Percentiles rank a stretch among this genome's conserved stretches.
Conservation (phyloP, 140 eudicot species). For the Senecio squalidus region DNA sequence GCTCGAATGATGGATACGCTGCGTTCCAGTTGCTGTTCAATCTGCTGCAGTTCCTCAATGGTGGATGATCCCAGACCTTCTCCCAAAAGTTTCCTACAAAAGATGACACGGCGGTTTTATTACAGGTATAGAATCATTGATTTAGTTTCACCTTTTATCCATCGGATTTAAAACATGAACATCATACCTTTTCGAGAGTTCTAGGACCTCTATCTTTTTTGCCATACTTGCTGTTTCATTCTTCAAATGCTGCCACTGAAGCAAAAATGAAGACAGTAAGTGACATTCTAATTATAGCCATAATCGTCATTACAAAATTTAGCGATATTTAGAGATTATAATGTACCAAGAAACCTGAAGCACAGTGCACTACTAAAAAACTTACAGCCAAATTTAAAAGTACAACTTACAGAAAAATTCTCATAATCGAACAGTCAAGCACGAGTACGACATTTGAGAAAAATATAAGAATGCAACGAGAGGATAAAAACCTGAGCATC, state of each 20-base stretch:
- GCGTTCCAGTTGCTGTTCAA: constrained; percentile 63
- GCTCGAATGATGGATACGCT: constrained; percentile 62
- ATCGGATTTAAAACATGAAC: background rate
- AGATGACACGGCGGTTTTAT: background rate
- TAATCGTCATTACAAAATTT: no score
- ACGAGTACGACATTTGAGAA: background rate
- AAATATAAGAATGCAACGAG: background rate
- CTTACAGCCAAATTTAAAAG: no score
- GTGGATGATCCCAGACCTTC: constrained; percentile 55
- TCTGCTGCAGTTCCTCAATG: constrained; percentile 57
- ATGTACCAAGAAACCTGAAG: no score
- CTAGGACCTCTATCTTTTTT: constrained; percentile 63
- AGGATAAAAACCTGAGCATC: constrained; percentile 45
- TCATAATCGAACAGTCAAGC: no score
- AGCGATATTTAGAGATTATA: no score
- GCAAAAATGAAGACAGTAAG: background rate
- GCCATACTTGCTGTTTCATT: constrained; percentile 55
- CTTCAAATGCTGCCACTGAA: constrained; percentile 49
- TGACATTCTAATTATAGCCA: background rate
- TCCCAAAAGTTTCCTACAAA: constrained; percentile 53
- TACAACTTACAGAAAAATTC: no score
- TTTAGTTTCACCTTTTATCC: background rate
- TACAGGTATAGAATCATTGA: background rate
- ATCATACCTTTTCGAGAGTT: constrained; percentile 52
- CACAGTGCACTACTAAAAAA: no score